Conservation (phyloP, 192 early-diverging fungal species). For the Coemansia sp. region DNA sequence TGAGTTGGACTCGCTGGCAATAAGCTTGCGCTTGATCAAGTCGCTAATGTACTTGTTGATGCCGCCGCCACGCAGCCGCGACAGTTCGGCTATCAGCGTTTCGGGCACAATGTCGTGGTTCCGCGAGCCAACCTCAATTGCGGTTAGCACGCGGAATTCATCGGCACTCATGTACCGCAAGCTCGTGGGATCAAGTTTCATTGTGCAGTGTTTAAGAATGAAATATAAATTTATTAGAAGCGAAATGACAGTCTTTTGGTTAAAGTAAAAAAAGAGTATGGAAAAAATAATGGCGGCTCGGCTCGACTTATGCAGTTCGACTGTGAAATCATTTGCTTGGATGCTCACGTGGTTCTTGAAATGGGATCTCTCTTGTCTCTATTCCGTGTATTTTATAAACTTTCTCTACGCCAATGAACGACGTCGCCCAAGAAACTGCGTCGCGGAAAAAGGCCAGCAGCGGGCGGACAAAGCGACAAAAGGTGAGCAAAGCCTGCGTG, state of each 20-base stretch:
- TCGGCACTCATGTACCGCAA: conserved; percentile 91
- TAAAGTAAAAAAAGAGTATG: not conserved
- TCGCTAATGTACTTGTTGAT: conserved; percentile 80
- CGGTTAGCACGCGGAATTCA: conserved; percentile 94
- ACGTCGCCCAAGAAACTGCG: conserved; percentile 2
- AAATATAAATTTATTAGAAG: not conserved
- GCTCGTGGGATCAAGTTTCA: conserved; percentile 95
- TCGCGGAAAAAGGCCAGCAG: conserved; percentile 11
- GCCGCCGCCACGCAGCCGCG: conserved; percentile 84
- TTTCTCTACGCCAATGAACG: not conserved
- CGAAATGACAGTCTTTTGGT: not conserved
- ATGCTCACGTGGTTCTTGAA: too few relatives aligned
- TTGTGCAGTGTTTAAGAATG: conserved; percentile 26
- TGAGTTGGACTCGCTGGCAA: conserved; percentile 63
- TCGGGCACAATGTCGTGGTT: conserved; percentile 99
- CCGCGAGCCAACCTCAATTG: conserved; percentile 94
- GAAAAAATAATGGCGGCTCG: not conserved
- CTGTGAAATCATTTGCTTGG: not conserved
- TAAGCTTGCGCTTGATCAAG: conserved; percentile 86
- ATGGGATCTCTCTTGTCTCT: not conserved
- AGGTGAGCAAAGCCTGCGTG: conserved; percentile 73
- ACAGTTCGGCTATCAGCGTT: conserved; percentile 88
- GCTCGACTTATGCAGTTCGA: not conserved
- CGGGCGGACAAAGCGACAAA: conserved; percentile 45
- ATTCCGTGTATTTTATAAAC: not conserved